Conservation (phyloP, 192 early-diverging fungal species). For the Backusella tarrabulga region DNA sequence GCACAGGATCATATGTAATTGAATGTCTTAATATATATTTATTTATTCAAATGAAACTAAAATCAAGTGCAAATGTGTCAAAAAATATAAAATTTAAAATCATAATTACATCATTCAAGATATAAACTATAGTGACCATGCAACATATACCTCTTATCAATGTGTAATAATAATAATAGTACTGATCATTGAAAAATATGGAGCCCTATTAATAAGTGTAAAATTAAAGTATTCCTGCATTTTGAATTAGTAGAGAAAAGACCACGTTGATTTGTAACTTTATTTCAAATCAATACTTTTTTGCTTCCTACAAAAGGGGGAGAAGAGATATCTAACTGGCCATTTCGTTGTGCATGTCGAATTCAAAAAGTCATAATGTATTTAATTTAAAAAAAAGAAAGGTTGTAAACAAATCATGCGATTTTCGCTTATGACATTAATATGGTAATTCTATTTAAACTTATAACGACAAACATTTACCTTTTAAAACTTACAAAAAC, state of each 20-base stretch:
- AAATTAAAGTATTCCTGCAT: not conserved
- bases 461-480: not conserved
- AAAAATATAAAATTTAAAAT: no score
- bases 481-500: not conserved
- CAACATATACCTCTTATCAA: no score
- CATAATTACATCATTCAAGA: no score
- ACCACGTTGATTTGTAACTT: not conserved
- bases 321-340: not conserved
- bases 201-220: no score
- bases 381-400: not conserved
- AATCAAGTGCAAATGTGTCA: no score
- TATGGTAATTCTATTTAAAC: not conserved
- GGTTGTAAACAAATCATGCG: not conserved
- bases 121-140: no score
- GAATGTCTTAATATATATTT: no score
- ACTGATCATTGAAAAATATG: no score
- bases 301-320: not conserved
- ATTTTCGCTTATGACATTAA: not conserved
- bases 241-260: not conserved
- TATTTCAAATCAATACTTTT: not conserved
- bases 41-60: no score
- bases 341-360: not conserved
- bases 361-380: not conserved
- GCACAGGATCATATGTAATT: no score
- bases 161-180: no score